phyloP scores from a whole-genome alignment of 164 flowering plant species.

The Tinospora cordifolia region DNA sequence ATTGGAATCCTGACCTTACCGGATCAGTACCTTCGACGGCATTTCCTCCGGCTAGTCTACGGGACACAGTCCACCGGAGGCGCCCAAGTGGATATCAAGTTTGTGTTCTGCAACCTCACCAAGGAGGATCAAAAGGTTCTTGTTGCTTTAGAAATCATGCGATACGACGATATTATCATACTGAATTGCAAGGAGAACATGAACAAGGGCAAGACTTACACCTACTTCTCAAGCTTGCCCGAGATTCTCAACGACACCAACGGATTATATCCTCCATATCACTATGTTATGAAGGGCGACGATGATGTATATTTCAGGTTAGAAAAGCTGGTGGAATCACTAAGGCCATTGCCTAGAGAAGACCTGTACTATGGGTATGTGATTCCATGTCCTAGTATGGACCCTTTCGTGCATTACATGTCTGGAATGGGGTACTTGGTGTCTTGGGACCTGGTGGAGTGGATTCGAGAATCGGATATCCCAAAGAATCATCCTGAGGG shows the following conservation, averaged over 20 bases:
- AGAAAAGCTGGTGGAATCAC: constrained; percentile 35
- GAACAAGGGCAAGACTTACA: constrained; percentile 81
- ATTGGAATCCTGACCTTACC: constrained; percentile 71
- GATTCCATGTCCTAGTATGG: constrained; percentile 75
- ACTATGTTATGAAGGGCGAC: constrained; percentile 70
- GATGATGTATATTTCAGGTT: constrained; percentile 55
- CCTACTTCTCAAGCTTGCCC: constrained; percentile 71
- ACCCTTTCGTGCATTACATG: constrained; percentile 77
- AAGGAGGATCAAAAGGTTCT: constrained; percentile 66
- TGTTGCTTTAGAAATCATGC: constrained; percentile 80
- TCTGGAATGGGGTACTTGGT: constrained; percentile 80
- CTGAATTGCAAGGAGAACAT: constrained; percentile 75
- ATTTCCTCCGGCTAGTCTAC: constrained; percentile 66
- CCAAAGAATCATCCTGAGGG: constrained; percentile 51
- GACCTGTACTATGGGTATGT: constrained; percentile 80
- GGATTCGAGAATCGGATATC: constrained; percentile 50
- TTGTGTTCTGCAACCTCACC: constrained; percentile 78
- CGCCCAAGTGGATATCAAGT: constrained; percentile 56
- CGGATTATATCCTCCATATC: constrained; percentile 47
- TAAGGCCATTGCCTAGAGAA: constrained; percentile 53
- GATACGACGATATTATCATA: constrained; percentile 65
- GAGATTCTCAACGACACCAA: constrained; percentile 27
- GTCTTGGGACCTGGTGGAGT: constrained; percentile 83
- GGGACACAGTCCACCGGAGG: constrained; percentile 43
- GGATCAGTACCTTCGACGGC: constrained; percentile 61